Base-by-base conservation (phyloP, 805 yeast genomes). In the Suhomyces kilbournensis region DNA sequence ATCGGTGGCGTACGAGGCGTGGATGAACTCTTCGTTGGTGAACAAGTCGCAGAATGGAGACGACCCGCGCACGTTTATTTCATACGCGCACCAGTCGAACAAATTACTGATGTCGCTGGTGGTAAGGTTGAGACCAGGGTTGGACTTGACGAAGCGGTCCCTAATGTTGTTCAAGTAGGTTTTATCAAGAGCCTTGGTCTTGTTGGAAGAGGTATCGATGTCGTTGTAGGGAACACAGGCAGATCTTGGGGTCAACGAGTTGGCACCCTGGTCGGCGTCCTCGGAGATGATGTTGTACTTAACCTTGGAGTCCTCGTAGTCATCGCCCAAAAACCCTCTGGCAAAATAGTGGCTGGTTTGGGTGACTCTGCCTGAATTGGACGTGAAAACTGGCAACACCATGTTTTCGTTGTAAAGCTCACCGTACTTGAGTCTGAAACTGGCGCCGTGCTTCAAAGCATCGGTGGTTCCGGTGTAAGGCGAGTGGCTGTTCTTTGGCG, bases 1-100 rank as follows among this genome's bases (percentile, higher is more conserved):
- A 56, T 88, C 92, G 26, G 73, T 72, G 19, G 77, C 71, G 67
- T 88, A 90, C 47, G 83, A 83, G 58, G 77, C 79, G 35, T 78
- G 80, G 48, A 85, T 69, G 74, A 82, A 84, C 55, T 88, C 93
- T 22, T 83, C 83, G 58, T 77, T 77, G 42, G 90, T 85, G 69
- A 89, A 83, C 30, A 86, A 74, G 38, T 77, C 76, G 68, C 96
- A 88, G 56, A 88, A 82, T 32, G 78, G 76, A 14, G 94, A 86
- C 50, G 69, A 65, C 8, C 94, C 96, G 52, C 75, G 76, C 8
- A 82, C 87, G 51, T 87, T 88, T 44, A 87, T 69, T 68, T 89
- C 96, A 64, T 77, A 89, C 3, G 89, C 91, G 69, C 96, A 88
- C 69, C 83, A 77, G 10, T 76, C 72, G 60, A 86, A 83, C 56